Base-by-base conservation (phyloP, 805 yeast genomes). In the Ogataea haglerorum region DNA sequence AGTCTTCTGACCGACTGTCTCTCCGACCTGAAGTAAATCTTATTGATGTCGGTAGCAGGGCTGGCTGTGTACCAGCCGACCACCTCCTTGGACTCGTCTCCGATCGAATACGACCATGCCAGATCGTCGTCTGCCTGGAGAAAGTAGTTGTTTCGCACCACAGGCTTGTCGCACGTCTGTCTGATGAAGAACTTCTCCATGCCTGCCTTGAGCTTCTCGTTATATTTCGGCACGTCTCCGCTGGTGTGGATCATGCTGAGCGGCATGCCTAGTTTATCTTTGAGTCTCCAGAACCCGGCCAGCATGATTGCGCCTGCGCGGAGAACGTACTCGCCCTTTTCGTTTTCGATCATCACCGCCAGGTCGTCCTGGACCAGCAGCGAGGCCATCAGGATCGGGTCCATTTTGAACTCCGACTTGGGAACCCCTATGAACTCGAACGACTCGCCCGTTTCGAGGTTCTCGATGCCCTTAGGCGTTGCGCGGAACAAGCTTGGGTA, bases 231-330 rank as follows among this genome's bases (percentile, higher is more conserved):
- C 27, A 82, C 87, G 50, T 78, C 82, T 19, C 85, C 87, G 31
- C 74, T 63, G 8, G 81, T 76, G 56, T 82, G 88, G 46, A 81
- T 80, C 17, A 68, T 70, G 28, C 72, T 63, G 31, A 81, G 60
- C 13, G 83, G 78, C 60, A 73, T 60, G 40, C 76, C 70, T 23
- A 73, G 54, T 56, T 82, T 82, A 52, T 82, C 87, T 38, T 62
- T 69, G 30, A 82, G 68, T 54, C 85, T 67, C 87, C 87, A 81
- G 58, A 80, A 82, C 0, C 82, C 87, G 3, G 88, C 82, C 33
- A 81, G 66, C 53, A 78, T 64, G 36, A 81, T 76, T 4, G 82
- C 75, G 2, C 85, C 88, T 21, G 76, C 80, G 50, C 72, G 74
- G 40, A 81, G 64, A 24, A 63, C 63, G 53, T 78, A 80, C 38